These are phyloP conservation scores for Oenanthe sinensis DNA, from an alignment of 129 eudicot genomes.

Conservation along the genomic window DNA sequence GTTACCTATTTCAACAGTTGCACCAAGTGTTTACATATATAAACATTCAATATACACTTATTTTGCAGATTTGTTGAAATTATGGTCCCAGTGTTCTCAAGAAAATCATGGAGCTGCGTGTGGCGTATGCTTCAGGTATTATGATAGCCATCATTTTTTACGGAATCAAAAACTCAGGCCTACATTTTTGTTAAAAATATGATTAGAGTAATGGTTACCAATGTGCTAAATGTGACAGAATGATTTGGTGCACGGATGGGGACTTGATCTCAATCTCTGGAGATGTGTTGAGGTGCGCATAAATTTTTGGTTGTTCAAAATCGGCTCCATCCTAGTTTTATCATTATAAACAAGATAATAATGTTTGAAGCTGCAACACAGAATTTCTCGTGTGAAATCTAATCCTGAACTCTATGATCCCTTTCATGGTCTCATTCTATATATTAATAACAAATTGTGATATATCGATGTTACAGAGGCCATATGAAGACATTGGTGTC, in stretches of 20 bases:
- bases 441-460: not conserved
- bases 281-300: slow-evolving; percentile 43
- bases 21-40: not conserved
- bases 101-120: slow-evolving; percentile 46
- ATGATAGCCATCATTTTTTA: not conserved
- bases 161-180: not conserved
- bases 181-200: not conserved
- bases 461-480: slow-evolving; percentile 4
- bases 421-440: not conserved
- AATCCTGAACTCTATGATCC: not conserved
- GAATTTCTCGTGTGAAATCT: not conserved
- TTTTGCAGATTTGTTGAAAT: slow-evolving; percentile 46
- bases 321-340: not conserved
- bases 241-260: slow-evolving; percentile 65
- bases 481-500: slow-evolving; percentile 19
- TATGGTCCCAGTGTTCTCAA: slow-evolving; percentile 62
- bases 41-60: not conserved
- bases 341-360: not conserved
- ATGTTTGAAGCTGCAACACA: not conserved
- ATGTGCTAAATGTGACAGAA: slow-evolving; percentile 24
- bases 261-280: slow-evolving; percentile 47
- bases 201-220: not conserved
- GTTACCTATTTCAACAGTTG: no score
- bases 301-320: not conserved
- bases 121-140: slow-evolving; percentile 58